phyloP scores from a whole-genome alignment of 345 rosid genomes.

The Kernera saxatilis region DNA sequence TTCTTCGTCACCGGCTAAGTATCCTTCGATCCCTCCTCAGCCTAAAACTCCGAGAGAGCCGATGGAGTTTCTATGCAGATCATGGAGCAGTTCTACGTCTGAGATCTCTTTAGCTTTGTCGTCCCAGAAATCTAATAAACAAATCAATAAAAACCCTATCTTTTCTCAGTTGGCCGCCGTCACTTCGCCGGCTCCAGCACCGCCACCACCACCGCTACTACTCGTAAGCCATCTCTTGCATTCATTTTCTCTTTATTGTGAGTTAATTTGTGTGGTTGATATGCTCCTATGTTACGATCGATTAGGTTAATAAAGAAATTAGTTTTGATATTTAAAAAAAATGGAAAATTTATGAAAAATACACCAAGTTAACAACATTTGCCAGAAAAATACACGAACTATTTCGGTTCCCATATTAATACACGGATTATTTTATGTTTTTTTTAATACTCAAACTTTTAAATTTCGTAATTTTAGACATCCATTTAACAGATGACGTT shows the following conservation, averaged over 20 bases:
- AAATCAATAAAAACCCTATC: background rate
- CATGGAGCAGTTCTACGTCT: slow-evolving; percentile 88
- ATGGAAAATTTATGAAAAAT: no score
- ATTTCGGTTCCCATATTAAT: no score
- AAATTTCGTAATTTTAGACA: no score
- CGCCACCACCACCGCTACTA: slow-evolving; percentile 6
- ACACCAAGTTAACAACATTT: no score
- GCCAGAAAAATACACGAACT: no score
- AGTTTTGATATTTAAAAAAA: no score
- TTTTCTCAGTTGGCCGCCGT: background rate
- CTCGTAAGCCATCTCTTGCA: slow-evolving; percentile 15
- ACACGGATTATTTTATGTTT: no score
- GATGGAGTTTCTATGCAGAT: slow-evolving; percentile 92
- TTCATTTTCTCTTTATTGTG: background rate
- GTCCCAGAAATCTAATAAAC: slow-evolving; percentile 19
- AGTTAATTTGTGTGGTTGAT: background rate
- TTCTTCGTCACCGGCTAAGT: slow-evolving; percentile 8
- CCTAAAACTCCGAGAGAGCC: slow-evolving; percentile 88
- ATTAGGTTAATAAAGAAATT: no score
- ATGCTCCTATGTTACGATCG: no score
- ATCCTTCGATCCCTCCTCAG: slow-evolving; percentile 30
- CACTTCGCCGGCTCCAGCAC: background rate
- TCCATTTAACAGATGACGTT: no score
- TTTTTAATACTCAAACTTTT: no score
- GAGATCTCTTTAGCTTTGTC: slow-evolving; percentile 86